phyloP scores from a whole-genome alignment of 495 filamentous ascomycete genomes.

The Aspergillus asperescens region DNA sequence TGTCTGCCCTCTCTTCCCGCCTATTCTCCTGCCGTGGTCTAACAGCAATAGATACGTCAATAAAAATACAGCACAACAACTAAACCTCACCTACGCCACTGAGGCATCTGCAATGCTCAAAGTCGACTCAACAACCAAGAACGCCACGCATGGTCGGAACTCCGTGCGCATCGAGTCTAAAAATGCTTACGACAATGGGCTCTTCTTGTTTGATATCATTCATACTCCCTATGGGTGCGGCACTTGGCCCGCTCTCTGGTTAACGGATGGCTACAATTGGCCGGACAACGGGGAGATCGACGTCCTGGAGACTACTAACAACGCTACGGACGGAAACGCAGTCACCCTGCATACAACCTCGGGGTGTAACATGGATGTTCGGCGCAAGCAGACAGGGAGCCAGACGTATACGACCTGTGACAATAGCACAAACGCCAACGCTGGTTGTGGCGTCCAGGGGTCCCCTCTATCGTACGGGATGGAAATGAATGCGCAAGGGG shows the following conservation, averaged over 20 bases:
- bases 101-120: slow-evolving; percentile 44
- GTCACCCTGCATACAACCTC: slow-evolving; percentile 42
- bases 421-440: slow-evolving; percentile 33
- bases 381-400: slow-evolving; percentile 38
- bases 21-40: not conserved
- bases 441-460: slow-evolving; percentile 43
- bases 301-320: slow-evolving; percentile 43
- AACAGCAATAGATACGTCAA: slow-evolving; percentile 38
- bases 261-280: slow-evolving; percentile 57
- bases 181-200: slow-evolving; percentile 42
- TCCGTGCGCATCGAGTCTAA: slow-evolving; percentile 53
- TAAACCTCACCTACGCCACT: slow-evolving; percentile 51
- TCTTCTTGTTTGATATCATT: slow-evolving; percentile 53
- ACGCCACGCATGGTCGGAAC: slow-evolving; percentile 43
- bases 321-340: slow-evolving; percentile 40
- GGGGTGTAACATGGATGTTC: slow-evolving; percentile 44
- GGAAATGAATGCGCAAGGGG: slow-evolving; percentile 42
- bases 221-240: slow-evolving; percentile 48
- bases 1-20: slow-evolving; percentile 3
- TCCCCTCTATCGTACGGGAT: slow-evolving; percentile 32
- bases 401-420: slow-evolving; percentile 30
- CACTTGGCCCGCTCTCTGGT: slow-evolving; percentile 58
- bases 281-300: slow-evolving; percentile 51
- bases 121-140: slow-evolving; percentile 45
- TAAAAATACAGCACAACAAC: slow-evolving; percentile 21